Conservation (phyloP, 352 stramenopile species). For the Halophytophthora polymorphica region DNA sequence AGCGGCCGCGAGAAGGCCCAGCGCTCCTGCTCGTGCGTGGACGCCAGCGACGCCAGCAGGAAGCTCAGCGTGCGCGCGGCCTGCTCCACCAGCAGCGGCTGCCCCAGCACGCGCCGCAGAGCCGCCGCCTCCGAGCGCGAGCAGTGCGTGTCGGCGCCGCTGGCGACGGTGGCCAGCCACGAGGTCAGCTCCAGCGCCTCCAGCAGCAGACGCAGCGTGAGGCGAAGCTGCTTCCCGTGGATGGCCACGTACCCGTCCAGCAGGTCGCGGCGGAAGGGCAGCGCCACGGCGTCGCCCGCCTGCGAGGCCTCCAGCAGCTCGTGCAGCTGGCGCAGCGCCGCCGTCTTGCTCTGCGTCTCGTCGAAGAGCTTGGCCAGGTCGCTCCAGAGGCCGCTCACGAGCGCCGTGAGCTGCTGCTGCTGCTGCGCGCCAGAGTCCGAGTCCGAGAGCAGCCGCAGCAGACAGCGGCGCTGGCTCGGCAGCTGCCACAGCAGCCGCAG, state of each 20-base stretch:
- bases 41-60: conserved; percentile 40
- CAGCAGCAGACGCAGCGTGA: conserved; percentile 59
- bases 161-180: conserved; percentile 51
- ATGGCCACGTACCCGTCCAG: conserved; percentile 64
- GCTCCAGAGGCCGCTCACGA: conserved; percentile 68
- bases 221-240: conserved; percentile 63
- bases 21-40: conserved; percentile 34
- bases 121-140: conserved; percentile 17
- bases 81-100: conserved; percentile 60
- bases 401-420: conserved; percentile 41
- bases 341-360: conserved; percentile 59
- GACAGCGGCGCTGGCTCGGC: conserved; percentile 30
- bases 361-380: conserved; percentile 72
- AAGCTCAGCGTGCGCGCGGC: conserved; percentile 64
- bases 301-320: conserved; percentile 52
- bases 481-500: conserved; percentile 71
- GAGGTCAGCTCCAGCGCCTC: conserved; percentile 63
- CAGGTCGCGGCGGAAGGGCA: conserved; percentile 54
- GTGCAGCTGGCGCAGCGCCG: conserved; percentile 53
- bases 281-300: conserved; percentile 29
- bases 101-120: conserved; percentile 36
- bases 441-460: conserved; percentile 26
- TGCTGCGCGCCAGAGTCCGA: conserved; percentile 12
- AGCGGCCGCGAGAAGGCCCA: conserved; percentile 55
- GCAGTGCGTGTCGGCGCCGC: conserved; percentile 30